Evolutionary conservation across 257 asterid genomes (phyloP).

Genomic region (Solanum ossicruentum): DNA sequence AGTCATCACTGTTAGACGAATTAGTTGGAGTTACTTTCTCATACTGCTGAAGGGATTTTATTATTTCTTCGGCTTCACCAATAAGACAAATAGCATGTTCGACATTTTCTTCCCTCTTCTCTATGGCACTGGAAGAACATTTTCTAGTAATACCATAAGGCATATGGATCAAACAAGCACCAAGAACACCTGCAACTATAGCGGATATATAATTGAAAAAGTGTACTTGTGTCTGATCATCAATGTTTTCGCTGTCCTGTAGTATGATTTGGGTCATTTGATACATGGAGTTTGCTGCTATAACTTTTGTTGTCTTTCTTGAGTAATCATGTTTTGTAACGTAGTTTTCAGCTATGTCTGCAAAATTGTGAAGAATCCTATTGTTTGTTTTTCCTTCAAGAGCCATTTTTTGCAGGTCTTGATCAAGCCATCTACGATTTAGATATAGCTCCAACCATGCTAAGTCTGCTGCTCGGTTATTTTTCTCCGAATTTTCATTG

Average conservation of each 20-base stretch:
- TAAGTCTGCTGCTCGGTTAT: neutral
- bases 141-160: neutral
- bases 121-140: neutral
- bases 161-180: neutral
- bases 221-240: neutral
- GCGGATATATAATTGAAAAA: neutral
- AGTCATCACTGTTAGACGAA: neutral
- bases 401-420: neutral
- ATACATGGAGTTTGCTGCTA: neutral
- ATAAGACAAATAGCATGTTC: neutral
- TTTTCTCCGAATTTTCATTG: neutral
- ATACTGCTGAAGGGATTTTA: neutral
- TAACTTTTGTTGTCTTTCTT: neutral
- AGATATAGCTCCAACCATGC: neutral
- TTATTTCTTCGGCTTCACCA: neutral
- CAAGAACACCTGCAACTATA: neutral
- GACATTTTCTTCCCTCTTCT: neutral
- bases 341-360: neutral
- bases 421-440: neutral
- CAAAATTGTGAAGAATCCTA: neutral
- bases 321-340: neutral
- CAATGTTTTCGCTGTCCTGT: neutral
- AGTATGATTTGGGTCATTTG: neutral
- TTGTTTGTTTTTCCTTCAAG: neutral
- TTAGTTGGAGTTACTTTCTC: neutral